Evolutionary conservation across 2,329 filamentous ascomycete species (phyloP).

Genomic region (Diaporthe sp.): DNA sequence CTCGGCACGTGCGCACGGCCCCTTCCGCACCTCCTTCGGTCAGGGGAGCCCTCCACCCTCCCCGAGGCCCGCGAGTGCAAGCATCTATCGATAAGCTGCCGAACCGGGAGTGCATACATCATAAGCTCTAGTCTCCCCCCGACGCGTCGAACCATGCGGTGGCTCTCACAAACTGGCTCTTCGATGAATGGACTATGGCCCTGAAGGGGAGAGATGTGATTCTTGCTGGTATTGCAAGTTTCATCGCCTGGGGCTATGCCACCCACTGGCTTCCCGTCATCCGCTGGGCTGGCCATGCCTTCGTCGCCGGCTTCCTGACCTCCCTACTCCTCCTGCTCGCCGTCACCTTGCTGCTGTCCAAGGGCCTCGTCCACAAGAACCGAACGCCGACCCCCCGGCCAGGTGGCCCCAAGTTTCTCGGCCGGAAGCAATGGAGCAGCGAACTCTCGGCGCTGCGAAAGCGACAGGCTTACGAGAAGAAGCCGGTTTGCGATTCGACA

Average conservation of each 20-base stretch:
- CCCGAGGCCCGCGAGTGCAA: constrained; percentile 1
- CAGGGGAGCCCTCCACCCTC: not conserved
- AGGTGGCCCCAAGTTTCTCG: constrained; percentile 68
- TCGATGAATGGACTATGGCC: constrained; percentile 64
- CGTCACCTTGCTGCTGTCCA: constrained; percentile 71
- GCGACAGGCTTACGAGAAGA: constrained; percentile 73
- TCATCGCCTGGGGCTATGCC: constrained; percentile 89
- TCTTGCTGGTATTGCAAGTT: constrained; percentile 74
- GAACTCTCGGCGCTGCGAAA: constrained; percentile 75
- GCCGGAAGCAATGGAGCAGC: constrained; percentile 71
- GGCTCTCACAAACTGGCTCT: constrained; percentile 19
- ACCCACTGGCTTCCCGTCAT: constrained; percentile 85
- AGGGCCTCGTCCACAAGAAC: constrained; percentile 55
- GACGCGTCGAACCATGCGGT: constrained; percentile 33
- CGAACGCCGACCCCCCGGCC: constrained; percentile 53
- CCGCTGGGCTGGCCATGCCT: constrained; percentile 87
- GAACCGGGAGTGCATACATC: constrained; percentile 20
- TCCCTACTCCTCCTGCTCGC: constrained; percentile 65
- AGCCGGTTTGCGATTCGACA: constrained; percentile 79
- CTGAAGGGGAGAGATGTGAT: constrained; percentile 79
- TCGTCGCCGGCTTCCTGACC: constrained; percentile 74
- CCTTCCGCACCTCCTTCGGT: not conserved
- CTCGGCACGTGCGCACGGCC: not conserved
- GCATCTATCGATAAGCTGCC: constrained; percentile 34
- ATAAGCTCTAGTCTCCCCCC: constrained; percentile 12